Evolutionary conservation across 139 green algal genomes (phyloP).

Genomic region (Tetradesmus obliquus): DNA sequence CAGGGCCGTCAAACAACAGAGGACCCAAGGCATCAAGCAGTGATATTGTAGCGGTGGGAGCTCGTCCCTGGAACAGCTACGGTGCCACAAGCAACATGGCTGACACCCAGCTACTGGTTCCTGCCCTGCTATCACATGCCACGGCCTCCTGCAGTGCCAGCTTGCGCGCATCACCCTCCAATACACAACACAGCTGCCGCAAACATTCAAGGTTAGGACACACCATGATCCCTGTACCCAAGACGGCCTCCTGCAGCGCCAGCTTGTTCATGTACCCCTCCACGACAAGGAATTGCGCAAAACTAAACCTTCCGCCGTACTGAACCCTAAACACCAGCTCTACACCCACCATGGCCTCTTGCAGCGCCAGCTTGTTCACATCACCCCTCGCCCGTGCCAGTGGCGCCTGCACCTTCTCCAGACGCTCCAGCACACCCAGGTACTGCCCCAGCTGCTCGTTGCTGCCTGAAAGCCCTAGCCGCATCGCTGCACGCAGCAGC

Average conservation of each 20-base stretch:
- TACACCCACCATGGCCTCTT: conserved; percentile 17
- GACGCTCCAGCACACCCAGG: conserved; percentile 30
- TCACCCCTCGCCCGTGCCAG: background rate
- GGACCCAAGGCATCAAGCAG: background rate
- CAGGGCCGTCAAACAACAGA: background rate
- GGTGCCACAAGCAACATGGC: background rate
- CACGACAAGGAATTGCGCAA: too few species aligned
- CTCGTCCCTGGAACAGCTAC: background rate
- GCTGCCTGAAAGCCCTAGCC: conserved; percentile 53
- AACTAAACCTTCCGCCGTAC: too few species aligned
- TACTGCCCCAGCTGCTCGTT: conserved; percentile 40
- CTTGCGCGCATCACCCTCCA: conserved; percentile 16
- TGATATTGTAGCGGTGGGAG: background rate
- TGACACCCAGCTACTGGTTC: background rate
- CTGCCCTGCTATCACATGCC: background rate
- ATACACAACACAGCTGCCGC: too few species aligned
- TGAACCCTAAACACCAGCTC: background rate
- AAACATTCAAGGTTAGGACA: too few species aligned
- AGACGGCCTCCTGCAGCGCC: conserved; percentile 14
- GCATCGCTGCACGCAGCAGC: conserved; percentile 53
- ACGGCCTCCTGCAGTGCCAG: conserved; percentile 21
- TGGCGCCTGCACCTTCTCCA: conserved; percentile 38
- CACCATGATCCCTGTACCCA: background rate
- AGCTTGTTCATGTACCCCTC: conserved; percentile 35
- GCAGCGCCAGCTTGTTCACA: conserved; percentile 37